phyloP scores from a whole-genome alignment of 164 flowering plant genomes.

The Tetracentron sinense region DNA sequence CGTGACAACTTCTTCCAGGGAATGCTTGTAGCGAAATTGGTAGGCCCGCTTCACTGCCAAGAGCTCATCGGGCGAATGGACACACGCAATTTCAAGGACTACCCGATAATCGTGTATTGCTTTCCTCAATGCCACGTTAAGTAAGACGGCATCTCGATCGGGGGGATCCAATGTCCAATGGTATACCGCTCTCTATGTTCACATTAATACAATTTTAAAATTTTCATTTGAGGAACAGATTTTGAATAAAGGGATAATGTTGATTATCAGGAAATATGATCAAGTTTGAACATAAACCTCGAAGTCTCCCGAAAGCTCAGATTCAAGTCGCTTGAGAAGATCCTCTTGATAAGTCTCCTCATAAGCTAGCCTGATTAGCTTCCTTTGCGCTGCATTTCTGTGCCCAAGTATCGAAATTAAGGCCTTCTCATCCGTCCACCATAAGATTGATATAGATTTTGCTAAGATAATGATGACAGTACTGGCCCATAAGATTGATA shows the following conservation, averaged over 20 bases:
- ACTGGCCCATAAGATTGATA: no score
- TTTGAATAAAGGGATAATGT: neutral
- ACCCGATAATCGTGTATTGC: constrained; percentile 22
- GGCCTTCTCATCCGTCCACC: constrained; percentile 45
- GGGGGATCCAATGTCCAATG: constrained; percentile 44
- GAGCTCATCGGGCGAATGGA: constrained; percentile 31
- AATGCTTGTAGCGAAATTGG: constrained; percentile 29
- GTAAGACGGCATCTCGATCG: constrained; percentile 42
- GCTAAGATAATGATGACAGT: no score
- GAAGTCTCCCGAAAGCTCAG: constrained; percentile 38
- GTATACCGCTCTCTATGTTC: constrained; percentile 34
- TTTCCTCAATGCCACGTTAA: constrained; percentile 32
- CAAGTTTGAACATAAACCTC: constrained; percentile 23
- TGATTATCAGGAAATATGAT: neutral
- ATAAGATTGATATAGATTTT: constrained; percentile 9
- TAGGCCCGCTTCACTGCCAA: constrained; percentile 37
- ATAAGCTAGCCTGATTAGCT: constrained; percentile 29
- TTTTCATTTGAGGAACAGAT: neutral
- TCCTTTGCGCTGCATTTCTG: constrained; percentile 33
- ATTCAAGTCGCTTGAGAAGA: constrained; percentile 33
- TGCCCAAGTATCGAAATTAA: constrained; percentile 36
- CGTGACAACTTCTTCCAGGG: constrained; percentile 47
- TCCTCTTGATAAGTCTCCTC: constrained; percentile 30
- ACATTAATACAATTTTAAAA: no score
- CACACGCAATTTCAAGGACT: constrained; percentile 33